Evolutionary conservation across 192 early-diverging fungal genomes (phyloP), one percentile per base, ranked within the genome.

Genomic region (Coemansia sp.): DNA sequence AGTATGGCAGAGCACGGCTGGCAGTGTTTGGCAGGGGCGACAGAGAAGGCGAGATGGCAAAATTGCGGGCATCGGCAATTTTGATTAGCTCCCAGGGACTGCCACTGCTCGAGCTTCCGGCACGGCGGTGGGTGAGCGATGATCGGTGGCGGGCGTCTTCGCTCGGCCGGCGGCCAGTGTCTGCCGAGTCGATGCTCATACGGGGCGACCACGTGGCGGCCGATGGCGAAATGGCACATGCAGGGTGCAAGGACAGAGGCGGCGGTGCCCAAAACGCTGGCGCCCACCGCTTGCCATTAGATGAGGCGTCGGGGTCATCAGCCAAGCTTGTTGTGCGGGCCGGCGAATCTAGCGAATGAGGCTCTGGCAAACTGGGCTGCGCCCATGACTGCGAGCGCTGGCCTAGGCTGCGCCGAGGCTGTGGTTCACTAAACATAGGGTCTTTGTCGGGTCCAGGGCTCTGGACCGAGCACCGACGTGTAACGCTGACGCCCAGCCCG

Each of bases 21-120:
- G 32, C 32, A 35, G 32, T 35, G 32, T 35, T 35, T 5, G 69
- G 66, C 15, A 45, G 14, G 1, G 75, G 66, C 15, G 75, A 65
- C 32, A 62, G 58, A 1, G 75, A 62, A 3, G 69, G 63, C 10
- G 72, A 65, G 54, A 69, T 35, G 2, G 73, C 63, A 29, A 69
- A 78, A 0, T 39, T 59, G 25, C 67, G 69, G 0, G 69, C 21
- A 32, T 79, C 76, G 1, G 67, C 10, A 8, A 66, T 10, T 27
- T 63, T 66, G 2, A 79, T 70, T 45, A 79, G 53, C 67, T 79
- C 76, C 76, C 76, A 79, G 0, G 76, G 76, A 35, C 76, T 79
- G 5, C 57, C 37, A 35, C 51, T 39, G 8, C n/a, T 14, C 56
- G 25, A 50, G 51, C 53, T 49, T 4, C 11, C 17, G 2, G 32